Base-by-base conservation (phyloP, 768 basidiomycete genomes). In the Mycena rebaudengoi region DNA sequence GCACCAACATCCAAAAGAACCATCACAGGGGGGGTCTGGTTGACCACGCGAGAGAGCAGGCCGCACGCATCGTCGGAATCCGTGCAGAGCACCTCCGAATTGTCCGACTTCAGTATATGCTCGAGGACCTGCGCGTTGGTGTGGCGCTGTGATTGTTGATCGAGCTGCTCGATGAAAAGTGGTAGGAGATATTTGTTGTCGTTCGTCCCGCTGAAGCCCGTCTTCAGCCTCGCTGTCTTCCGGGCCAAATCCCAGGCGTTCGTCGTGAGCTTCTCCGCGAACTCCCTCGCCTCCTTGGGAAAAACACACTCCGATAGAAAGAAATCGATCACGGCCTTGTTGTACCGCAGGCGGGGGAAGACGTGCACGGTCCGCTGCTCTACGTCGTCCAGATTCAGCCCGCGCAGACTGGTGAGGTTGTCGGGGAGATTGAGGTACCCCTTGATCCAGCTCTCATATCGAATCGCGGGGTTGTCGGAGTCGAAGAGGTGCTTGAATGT, bases 121-220 rank as follows among this genome's bases (percentile, higher is more conserved):
- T 53, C 66, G 40, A 83, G 72, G 7, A 84, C 80, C 21, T 75
- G 75, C 0, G 86, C 86, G 44, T 85, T 85, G 2, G 86, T 87
- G 28, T 76, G 72, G 10, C 74, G 66, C 51, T 86, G 83, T 35
- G 68, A 75, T 2, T 72, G 66, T 0, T 76, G 77, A 52, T 83
- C 81, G 7, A 61, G 51, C 54, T 82, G 82, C 3, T 51, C 66
- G 40, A 80, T 78, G 5, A 77, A 76, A 0, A 67, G 74, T 1
- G 80, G 80, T 5, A 81, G 69, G 14, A 81, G 65, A 43, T 79
- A 76, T 13, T 73, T 74, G 20, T 78, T 78, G 60, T 86, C 86
- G 43, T 86, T 87, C 1, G 86, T 87, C 13, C 85, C 86, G 52
- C 83, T 86, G 63, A 87, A 87, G 4, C 84, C 84, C 0, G 84